Conservation (phyloP, 148 eudicot genomes). For the Nepenthes mirabilis region DNA sequence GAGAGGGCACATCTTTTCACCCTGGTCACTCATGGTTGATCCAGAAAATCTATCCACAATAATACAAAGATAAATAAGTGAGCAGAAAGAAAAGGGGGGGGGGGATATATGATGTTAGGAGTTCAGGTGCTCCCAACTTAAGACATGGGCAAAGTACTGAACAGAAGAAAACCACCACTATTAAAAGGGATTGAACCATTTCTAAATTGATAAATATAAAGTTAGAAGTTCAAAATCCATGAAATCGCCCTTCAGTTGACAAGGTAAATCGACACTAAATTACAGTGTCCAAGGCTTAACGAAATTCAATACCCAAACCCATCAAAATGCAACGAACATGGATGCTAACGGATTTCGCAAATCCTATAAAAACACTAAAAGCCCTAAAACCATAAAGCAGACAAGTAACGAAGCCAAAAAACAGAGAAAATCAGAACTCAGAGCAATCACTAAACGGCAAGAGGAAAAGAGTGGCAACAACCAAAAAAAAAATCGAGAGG, state of each 20-base stretch:
- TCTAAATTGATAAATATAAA: too few relatives aligned
- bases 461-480: neutral
- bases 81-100: too few relatives aligned
- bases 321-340: neutral
- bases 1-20: constrained; percentile 92
- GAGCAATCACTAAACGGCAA: neutral
- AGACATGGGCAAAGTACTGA: too few relatives aligned
- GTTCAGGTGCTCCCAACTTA: too few relatives aligned
- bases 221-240: too few relatives aligned
- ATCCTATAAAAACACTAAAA: neutral
- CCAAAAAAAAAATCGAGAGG: neutral
- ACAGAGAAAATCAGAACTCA: neutral
- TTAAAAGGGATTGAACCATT: too few relatives aligned
- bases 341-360: too few relatives aligned
- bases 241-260: too few relatives aligned
- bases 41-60: constrained; percentile 1
- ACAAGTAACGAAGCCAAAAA: neutral
- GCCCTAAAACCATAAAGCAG: neutral
- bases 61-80: too few relatives aligned
- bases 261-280: too few relatives aligned
- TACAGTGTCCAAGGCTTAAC: neutral
- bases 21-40: constrained; percentile 76
- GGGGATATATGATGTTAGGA: too few relatives aligned
- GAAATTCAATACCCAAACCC: neutral
- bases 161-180: too few relatives aligned